These are phyloP conservation scores for Corchorus olitorius DNA, from an alignment of 345 rosid species.

Conservation along the genomic window DNA sequence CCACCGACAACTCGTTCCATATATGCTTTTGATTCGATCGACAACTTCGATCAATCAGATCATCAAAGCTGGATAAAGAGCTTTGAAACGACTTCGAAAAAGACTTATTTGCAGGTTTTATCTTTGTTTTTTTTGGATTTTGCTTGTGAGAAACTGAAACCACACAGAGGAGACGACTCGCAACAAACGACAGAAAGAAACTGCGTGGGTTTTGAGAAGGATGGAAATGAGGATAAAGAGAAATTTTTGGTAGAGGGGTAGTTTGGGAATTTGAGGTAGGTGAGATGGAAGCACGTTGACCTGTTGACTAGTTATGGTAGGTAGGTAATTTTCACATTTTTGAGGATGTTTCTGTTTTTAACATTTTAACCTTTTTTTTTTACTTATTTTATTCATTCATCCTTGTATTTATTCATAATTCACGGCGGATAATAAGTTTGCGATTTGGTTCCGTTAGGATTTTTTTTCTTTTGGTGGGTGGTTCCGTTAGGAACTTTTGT, in stretches of 20 bases:
- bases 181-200: constrained; percentile 24
- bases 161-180: constrained; percentile 20
- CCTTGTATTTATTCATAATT: background rate
- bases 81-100: background rate
- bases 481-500: too few relatives aligned
- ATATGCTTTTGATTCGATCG: constrained; percentile 28
- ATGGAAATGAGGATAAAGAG: constrained; percentile 17
- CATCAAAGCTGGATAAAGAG: constrained; percentile 18
- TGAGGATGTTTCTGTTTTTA: background rate
- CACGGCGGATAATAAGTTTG: background rate
- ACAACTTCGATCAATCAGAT: constrained; percentile 26
- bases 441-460: background rate
- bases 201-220: constrained; percentile 1
- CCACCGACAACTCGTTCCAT: constrained; percentile 89
- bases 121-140: background rate
- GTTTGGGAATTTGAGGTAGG: constrained; percentile 25
- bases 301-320: background rate
- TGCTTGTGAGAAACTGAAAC: constrained; percentile 26
- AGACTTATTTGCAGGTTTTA: background rate
- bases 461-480: too few relatives aligned
- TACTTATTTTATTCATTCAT: too few relatives aligned
- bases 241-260: constrained; percentile 17
- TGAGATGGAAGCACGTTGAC: background rate
- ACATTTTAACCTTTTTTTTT: too few relatives aligned
- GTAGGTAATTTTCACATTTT: background rate